Evolutionary conservation across 768 basidiomycete species (phyloP).

Genomic region (Paxillus rubicundulus): DNA sequence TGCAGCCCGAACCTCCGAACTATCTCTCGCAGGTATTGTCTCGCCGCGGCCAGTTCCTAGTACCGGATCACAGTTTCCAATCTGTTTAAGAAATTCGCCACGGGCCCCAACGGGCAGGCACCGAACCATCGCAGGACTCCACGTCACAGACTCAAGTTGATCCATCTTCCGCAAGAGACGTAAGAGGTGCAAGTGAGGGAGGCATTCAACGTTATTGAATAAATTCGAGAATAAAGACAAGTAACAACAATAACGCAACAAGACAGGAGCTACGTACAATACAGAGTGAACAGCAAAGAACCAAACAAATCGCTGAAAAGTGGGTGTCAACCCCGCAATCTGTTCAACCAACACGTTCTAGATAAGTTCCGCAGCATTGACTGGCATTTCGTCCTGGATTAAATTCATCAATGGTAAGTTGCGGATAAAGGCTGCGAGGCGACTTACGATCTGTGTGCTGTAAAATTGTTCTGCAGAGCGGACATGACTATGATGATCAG

Average conservation of each 20-base stretch:
- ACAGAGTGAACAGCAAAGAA: slow-evolving; percentile 15
- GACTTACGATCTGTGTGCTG: slow-evolving; percentile 83
- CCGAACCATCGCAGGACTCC: too few relatives aligned
- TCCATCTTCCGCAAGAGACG: neutral
- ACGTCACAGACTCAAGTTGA: neutral
- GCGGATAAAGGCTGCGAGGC: slow-evolving; percentile 1
- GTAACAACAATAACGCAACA: slow-evolving; percentile 6
- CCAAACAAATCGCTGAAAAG: slow-evolving; percentile 2
- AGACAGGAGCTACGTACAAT: slow-evolving; percentile 9
- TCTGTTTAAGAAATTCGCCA: too few relatives aligned
- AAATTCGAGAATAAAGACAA: slow-evolving; percentile 2
- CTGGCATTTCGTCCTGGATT: slow-evolving; percentile 93
- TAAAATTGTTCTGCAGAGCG: slow-evolving; percentile 82
- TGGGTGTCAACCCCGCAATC: slow-evolving; percentile 2
- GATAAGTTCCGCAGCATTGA: slow-evolving; percentile 96
- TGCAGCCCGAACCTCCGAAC: too few relatives aligned
- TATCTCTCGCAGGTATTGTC: too few relatives aligned
- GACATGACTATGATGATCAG: slow-evolving; percentile 10
- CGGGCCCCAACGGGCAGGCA: too few relatives aligned
- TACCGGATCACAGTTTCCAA: neutral
- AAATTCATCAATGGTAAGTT: slow-evolving; percentile 20
- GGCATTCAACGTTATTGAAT: slow-evolving; percentile 1
- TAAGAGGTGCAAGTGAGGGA: neutral
- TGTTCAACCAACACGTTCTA: slow-evolving; percentile 37
- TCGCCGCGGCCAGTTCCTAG: neutral